Conservation (phyloP, 345 rosid species). For the Turritis glabra region DNA sequence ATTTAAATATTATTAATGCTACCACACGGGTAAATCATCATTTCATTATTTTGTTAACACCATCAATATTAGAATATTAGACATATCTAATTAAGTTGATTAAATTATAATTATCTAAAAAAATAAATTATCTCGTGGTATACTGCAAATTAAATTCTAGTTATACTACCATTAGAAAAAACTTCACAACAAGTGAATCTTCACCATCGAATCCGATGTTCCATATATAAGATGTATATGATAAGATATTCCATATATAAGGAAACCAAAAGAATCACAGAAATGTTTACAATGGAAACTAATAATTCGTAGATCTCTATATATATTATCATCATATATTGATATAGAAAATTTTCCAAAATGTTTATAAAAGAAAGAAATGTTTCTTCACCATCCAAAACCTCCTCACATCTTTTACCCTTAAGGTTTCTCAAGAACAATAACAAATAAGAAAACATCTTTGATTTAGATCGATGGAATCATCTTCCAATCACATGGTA, state of each 20-base stretch:
- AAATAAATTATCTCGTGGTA: too few relatives aligned
- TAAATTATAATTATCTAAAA: too few relatives aligned
- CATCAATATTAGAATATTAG: too few relatives aligned
- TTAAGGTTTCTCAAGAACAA: background rate
- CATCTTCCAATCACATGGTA: slow-evolving; percentile 18
- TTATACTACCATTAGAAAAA: background rate
- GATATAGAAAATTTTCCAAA: too few relatives aligned
- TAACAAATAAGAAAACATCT: background rate
- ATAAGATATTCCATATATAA: background rate
- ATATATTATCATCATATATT: background rate
- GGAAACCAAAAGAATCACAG: background rate
- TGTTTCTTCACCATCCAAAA: background rate
- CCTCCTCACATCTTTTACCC: background rate
- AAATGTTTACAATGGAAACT: background rate
- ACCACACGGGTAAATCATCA: too few relatives aligned
- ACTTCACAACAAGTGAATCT: background rate
- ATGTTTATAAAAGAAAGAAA: background rate
- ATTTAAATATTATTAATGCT: too few relatives aligned
- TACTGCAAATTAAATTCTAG: too few relatives aligned
- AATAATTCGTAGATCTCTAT: background rate
- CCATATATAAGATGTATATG: background rate
- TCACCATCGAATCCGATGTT: background rate
- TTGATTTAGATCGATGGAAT: background rate
- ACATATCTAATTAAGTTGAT: too few relatives aligned
- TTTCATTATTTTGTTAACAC: too few relatives aligned